These are phyloP conservation scores for Mycena amicta DNA, from an alignment of 768 basidiomycete species.

Conservation along the genomic window DNA sequence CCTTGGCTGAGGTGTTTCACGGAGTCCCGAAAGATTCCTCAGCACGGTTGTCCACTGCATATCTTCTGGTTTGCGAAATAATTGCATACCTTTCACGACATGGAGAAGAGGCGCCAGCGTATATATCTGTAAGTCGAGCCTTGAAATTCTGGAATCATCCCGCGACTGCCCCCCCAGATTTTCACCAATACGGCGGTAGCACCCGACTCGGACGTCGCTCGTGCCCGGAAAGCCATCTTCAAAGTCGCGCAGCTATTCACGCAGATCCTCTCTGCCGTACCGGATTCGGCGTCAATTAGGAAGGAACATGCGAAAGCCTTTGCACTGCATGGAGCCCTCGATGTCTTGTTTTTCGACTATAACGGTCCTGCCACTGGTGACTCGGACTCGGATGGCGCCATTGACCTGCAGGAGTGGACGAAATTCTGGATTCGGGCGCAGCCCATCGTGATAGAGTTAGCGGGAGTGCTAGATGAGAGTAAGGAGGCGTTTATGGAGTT, in stretches of 20 bases:
- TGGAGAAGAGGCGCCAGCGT: slow-evolving; percentile 11
- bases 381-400: too few species aligned
- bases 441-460: slow-evolving; percentile 13
- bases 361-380: background rate
- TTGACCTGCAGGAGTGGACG: slow-evolving; percentile 9
- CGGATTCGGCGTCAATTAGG: slow-evolving; percentile 2
- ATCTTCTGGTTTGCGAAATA: slow-evolving; percentile 16
- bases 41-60: background rate
- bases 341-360: background rate
- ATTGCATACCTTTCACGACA: slow-evolving; percentile 7
- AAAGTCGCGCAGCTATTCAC: background rate
- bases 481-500: background rate
- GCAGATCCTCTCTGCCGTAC: background rate
- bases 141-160: background rate
- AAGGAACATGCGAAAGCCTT: background rate
- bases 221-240: slow-evolving; percentile 6
- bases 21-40: background rate
- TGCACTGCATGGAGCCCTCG: slow-evolving; percentile 9
- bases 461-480: slow-evolving; percentile 2
- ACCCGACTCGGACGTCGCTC: slow-evolving; percentile 1
- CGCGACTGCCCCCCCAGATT: background rate
- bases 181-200: slow-evolving; percentile 14
- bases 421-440: slow-evolving; percentile 13
- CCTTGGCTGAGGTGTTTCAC: background rate
- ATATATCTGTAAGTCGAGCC: slow-evolving; percentile 2